Evolutionary conservation across 2,329 filamentous ascomycete species (phyloP), one percentile per base, ranked within the genome.

Genomic region (Neoscytalidium dimidiatum): DNA sequence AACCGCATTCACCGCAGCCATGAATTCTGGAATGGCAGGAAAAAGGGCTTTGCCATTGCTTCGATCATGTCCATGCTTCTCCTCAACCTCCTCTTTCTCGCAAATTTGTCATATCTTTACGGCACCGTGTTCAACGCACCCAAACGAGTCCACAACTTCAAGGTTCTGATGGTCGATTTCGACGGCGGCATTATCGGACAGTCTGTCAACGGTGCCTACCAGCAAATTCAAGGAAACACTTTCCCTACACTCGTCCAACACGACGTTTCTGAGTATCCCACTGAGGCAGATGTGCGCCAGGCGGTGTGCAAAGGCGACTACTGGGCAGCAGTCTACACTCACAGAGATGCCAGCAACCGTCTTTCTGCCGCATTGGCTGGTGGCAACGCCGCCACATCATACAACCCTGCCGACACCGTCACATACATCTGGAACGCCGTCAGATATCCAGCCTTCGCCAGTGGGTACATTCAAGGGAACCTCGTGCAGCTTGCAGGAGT

Each of bases 381-480:
- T 21, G 74, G 73, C 23, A 56, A 71, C 2, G 71, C 75, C 3
- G 63, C 63, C 23, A n/a, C 53, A 21, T 66, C 65, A 0, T 83
- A 82, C 69, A 72, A 82, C 57, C 61, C 69, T 4, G 67, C 65
- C 31, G 64, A 78, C 57, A 73, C 78, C 3, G 66, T 83, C 2
- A 76, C 74, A 7, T 77, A 78, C 44, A 71, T 82, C 64, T 83
- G 80, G 79, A 83, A 83, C 66, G 76, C 80, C 66, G 80, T 78
- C 7, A 76, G 78, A 8, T 83, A 83, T 68, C 69, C 80, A 0
- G 70, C 77, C 1, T 70, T 78, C 33, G 69, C 76, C 4, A 77
- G 81, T 44, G 70, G 73, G 0, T 68, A 71, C n/a, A 62, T 82
- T 35, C 67, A 71, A 1, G 56, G 66, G 14, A 74, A 65, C 63